These are phyloP conservation scores for Colletotrichum viniferum DNA, from an alignment of 2,329 filamentous ascomycete species.

Conservation along the genomic window DNA sequence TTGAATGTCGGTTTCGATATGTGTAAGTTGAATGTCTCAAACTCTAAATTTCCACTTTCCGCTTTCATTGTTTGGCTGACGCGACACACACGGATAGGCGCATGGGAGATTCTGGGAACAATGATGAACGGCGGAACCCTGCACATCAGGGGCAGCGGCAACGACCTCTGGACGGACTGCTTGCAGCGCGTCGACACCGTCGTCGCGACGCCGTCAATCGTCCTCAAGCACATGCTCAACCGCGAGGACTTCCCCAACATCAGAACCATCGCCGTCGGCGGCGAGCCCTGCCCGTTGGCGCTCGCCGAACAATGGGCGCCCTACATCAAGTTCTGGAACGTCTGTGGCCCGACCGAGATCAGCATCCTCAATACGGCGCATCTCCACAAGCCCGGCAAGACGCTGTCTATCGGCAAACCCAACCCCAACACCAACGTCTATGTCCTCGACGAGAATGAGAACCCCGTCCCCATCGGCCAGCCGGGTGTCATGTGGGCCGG, in stretches of 20 bases:
- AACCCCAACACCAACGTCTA: constrained; percentile 63
- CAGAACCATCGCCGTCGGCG: constrained; percentile 21
- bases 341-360: constrained; percentile 64
- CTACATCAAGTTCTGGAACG: constrained; percentile 55
- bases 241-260: constrained; percentile 22
- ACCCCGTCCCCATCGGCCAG: constrained; percentile 49
- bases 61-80: neutral
- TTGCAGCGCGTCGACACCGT: constrained; percentile 23
- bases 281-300: constrained; percentile 21
- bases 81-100: constrained; percentile 42
- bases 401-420: constrained; percentile 58
- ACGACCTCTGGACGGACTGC: constrained; percentile 21
- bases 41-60: neutral
- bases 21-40: constrained; percentile 45
- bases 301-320: constrained; percentile 62
- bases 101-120: constrained; percentile 62
- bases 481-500: constrained; percentile 63
- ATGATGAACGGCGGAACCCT: constrained; percentile 24
- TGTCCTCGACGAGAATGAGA: constrained; percentile 49
- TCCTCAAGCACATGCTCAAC: constrained; percentile 22
- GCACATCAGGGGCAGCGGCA: constrained; percentile 23
- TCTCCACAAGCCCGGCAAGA: constrained; percentile 35
- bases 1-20: constrained; percentile 66
- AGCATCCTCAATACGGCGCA: constrained; percentile 59
- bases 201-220: constrained; percentile 23